These are phyloP conservation scores for Rhododendron vialii DNA, from an alignment of 148 eudicot species.

Conservation along the genomic window DNA sequence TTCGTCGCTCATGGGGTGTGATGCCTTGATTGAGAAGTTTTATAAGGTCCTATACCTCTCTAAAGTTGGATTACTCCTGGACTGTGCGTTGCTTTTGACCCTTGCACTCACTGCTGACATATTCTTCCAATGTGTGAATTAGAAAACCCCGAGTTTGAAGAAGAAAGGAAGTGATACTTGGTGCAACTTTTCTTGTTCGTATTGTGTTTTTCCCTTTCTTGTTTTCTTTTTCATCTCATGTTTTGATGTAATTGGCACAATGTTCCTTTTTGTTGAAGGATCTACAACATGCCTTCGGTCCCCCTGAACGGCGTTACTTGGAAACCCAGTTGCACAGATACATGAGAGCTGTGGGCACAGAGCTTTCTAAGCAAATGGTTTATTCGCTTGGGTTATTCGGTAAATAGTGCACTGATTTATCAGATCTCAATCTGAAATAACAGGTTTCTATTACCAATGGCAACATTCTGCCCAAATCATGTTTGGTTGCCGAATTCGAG, in stretches of 20 bases:
- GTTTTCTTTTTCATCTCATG: background rate
- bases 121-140: background rate
- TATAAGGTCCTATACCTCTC: background rate
- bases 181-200: background rate
- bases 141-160: background rate
- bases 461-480: background rate
- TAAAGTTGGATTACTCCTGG: background rate
- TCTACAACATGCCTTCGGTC: slow-evolving; percentile 37
- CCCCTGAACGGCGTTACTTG: slow-evolving; percentile 27
- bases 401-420: background rate
- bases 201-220: background rate
- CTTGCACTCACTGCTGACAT: too few species aligned
- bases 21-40: background rate
- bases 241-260: background rate
- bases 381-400: slow-evolving; percentile 42
- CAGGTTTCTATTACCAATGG: background rate
- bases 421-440: background rate
- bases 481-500: background rate
- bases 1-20: background rate
- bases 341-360: slow-evolving; percentile 54
- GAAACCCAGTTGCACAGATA: slow-evolving; percentile 54
- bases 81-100: background rate
- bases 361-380: slow-evolving; percentile 70
- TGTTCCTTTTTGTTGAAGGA: slow-evolving; percentile 44
- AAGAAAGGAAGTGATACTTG: background rate